Percentiles rank a stretch among this genome's conserved stretches.
Evolutionary conservation across 768 basidiomycete species (phyloP).

Genomic region (Pleurotus pulmonarius): DNA sequence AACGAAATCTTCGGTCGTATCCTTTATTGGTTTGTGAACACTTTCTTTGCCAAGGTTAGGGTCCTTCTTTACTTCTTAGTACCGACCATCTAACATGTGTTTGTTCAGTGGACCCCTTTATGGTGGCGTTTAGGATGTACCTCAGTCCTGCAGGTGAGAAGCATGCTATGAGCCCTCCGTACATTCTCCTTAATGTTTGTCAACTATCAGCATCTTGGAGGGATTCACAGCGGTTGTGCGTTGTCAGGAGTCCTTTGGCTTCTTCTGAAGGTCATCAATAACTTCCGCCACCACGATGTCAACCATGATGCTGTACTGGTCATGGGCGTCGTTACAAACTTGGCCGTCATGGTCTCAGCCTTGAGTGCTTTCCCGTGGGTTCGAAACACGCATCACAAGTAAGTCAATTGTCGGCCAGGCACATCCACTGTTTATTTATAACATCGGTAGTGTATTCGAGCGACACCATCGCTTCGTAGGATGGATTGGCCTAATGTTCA

Average conservation of each 20-base stretch:
- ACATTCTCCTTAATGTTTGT: conserved; percentile 8
- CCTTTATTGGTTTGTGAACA: conserved; percentile 64
- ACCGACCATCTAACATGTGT: conserved; percentile 8
- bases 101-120: conserved; percentile 39
- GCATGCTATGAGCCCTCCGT: background rate
- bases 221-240: conserved; percentile 76
- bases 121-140: conserved; percentile 68
- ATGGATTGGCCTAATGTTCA: conserved; percentile 58
- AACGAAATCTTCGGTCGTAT: conserved; percentile 76
- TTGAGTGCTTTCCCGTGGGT: conserved; percentile 76
- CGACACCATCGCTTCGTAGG: conserved; percentile 78
- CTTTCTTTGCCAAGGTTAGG: conserved; percentile 62
- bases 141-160: conserved; percentile 60
- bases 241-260: conserved; percentile 70
- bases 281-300: conserved; percentile 43
- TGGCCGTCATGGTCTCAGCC: conserved; percentile 55
- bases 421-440: background rate
- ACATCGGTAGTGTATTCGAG: conserved; percentile 62
- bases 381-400: conserved; percentile 81
- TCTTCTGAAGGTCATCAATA: conserved; percentile 55
- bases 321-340: conserved; percentile 56
- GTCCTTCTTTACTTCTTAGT: background rate
- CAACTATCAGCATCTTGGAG: conserved; percentile 60
- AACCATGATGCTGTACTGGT: conserved; percentile 56
- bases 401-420: conserved; percentile 17